A percentile compares a stretch with the other conserved stretches of the same genome.
Conservation (phyloP, 140 eudicot genomes). For the Erigeron philadelphicus region DNA sequence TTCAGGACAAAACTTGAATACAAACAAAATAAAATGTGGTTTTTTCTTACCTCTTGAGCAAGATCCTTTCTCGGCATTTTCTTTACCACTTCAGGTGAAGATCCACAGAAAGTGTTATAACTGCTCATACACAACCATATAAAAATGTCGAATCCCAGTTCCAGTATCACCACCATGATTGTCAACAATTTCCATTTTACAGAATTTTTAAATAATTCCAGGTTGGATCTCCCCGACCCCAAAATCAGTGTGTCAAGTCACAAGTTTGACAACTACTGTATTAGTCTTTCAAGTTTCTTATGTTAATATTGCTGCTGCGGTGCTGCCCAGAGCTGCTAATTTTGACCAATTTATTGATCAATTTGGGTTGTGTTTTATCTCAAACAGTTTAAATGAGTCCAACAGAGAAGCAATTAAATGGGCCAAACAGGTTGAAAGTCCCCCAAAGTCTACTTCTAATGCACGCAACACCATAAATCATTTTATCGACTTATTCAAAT, state of each 20-base stretch:
- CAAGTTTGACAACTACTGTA: neutral
- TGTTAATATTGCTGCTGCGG: neutral
- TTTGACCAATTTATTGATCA: neutral
- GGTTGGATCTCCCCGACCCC: neutral
- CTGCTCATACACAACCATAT: constrained; percentile 32
- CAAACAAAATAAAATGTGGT: neutral
- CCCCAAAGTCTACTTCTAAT: neutral
- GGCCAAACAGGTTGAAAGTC: neutral
- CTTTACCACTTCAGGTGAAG: constrained; percentile 94
- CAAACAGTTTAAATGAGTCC: neutral
- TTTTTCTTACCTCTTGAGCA: constrained; percentile 72
- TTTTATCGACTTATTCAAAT: neutral
- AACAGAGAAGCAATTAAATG: neutral
- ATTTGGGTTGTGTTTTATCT: neutral
- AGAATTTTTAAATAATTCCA: neutral
- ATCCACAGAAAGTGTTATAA: constrained; percentile 81
- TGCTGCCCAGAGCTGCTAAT: neutral
- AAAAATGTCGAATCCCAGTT: neutral
- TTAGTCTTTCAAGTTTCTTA: neutral
- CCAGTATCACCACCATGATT: neutral
- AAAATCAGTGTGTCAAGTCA: neutral
- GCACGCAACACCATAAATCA: neutral
- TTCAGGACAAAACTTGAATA: no score
- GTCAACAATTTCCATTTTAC: neutral
- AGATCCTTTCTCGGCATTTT: constrained; percentile 98